A percentile compares a stretch with the other conserved stretches of the same genome.
Conservation (phyloP, 2,329 filamentous ascomycete genomes). For the Celoporthe dispersa region DNA sequence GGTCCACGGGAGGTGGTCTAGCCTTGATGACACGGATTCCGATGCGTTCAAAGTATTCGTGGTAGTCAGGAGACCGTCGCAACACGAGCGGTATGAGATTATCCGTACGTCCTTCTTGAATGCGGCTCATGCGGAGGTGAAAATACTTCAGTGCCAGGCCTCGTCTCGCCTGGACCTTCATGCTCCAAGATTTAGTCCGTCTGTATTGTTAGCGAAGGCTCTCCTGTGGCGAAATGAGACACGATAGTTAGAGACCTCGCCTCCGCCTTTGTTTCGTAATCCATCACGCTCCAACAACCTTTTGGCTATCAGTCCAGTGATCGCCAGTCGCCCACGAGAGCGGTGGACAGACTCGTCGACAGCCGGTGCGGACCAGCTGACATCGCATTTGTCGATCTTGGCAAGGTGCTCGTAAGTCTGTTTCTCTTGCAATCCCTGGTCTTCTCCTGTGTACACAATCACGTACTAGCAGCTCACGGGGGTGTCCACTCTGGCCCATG, state of each 20-base stretch:
- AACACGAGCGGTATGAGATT: conserved; percentile 3
- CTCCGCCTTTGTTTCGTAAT: not conserved
- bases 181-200: not conserved
- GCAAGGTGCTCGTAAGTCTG: not conserved
- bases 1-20: conserved; percentile 2
- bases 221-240: not conserved
- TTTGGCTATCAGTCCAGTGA: conserved; percentile 1
- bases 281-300: not conserved
- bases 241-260: too few relatives aligned
- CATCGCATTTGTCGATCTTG: not conserved
- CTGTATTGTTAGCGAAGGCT: not conserved
- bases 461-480: not conserved
- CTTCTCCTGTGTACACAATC: not conserved
- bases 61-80: not conserved
- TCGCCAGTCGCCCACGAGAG: not conserved
- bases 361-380: not conserved
- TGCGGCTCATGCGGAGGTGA: conserved; percentile 13
- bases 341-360: conserved; percentile 1
- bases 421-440: not conserved
- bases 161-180: not conserved
- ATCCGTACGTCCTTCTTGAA: not conserved
- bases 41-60: not conserved
- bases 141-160: not conserved
- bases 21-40: not conserved
- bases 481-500: not conserved